Base-by-base conservation (phyloP, 805 yeast species). In the Saccharomyces kudriavzevii region DNA sequence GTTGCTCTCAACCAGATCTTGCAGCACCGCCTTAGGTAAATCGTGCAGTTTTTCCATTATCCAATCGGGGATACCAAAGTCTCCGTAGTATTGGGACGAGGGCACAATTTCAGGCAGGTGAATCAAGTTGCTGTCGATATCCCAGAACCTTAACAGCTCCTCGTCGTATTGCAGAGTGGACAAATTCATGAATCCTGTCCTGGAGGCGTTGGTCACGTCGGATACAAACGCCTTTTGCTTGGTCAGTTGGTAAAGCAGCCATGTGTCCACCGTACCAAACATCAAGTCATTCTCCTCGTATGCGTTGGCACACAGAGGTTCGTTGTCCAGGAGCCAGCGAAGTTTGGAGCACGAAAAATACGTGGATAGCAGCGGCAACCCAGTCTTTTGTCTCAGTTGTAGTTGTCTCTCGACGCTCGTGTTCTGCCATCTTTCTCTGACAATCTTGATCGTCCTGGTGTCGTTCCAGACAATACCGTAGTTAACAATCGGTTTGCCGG, bases 391-490 rank as follows among this genome's bases (percentile, higher is more conserved):
- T 62, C 80, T 77, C 61, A 89, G 75, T 52, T 75, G 76, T 47
- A 78, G 81, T 58, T 87, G 78, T 49, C 76, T 76, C 30, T 79
- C 83, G 47, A 75, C 77, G 26, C 83, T 75, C 26, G 79, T 76
- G 60, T 75, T 75, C 54, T 76, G 73, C 61, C 78, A 79, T 66
- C 85, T 76, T 58, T 82, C 79, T 57, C 80, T 79, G 51, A 89
- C 90, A 49, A 87, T 78, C 20, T 77, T 81, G 9, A 87, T 73
- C 45, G 96, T 92, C 66, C 98, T 80, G 45, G 96, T 87, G 72
- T 91, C 98, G 57, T 92, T 88, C 98, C 98, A 91, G 40, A 91
- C 96, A 68, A 91, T 89, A 64, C 97, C 97, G 52, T 73, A 73
- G 67, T 87, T 85, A 66, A 84, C 79, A 52, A 89, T 79, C 3